phyloP scores from a whole-genome alignment of 805 yeast species.

The Saturnispora sanitii region DNA sequence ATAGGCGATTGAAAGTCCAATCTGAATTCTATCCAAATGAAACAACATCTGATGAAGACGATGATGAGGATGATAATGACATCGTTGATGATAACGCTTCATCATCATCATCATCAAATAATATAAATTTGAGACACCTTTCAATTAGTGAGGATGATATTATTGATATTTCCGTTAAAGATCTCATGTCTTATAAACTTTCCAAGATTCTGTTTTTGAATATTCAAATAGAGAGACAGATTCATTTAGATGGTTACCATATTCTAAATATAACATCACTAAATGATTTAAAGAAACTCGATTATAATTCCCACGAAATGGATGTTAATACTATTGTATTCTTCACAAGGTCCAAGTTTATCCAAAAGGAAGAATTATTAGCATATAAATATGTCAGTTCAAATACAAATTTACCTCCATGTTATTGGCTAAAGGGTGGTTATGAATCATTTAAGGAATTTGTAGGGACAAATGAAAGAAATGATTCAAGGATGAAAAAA shows the following conservation, averaged over 20 bases:
- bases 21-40: constrained; percentile 1
- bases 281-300: background rate
- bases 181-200: constrained; percentile 1
- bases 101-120: background rate
- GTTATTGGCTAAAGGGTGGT: constrained; percentile 32
- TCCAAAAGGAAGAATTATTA: constrained; percentile 7
- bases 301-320: background rate
- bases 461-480: constrained; percentile 8
- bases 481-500: constrained; percentile 1
- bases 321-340: constrained; percentile 6
- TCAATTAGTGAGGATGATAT: background rate
- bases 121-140: background rate
- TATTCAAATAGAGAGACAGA: constrained; percentile 2
- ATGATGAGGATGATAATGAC: constrained; percentile 16
- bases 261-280: constrained; percentile 7
- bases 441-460: constrained; percentile 7
- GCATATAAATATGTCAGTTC: background rate
- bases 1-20: background rate
- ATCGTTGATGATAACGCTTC: constrained; percentile 18
- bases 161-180: background rate
- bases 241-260: constrained; percentile 1
- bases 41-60: constrained; percentile 9
- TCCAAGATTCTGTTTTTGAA: constrained; percentile 6
- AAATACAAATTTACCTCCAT: constrained; percentile 3
- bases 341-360: constrained; percentile 7